A percentile compares a stretch with the other conserved stretches of the same genome.
These are phyloP conservation scores for Cordyceps tenuipes DNA, from an alignment of 2,329 filamentous ascomycete genomes.

Conservation along the genomic window DNA sequence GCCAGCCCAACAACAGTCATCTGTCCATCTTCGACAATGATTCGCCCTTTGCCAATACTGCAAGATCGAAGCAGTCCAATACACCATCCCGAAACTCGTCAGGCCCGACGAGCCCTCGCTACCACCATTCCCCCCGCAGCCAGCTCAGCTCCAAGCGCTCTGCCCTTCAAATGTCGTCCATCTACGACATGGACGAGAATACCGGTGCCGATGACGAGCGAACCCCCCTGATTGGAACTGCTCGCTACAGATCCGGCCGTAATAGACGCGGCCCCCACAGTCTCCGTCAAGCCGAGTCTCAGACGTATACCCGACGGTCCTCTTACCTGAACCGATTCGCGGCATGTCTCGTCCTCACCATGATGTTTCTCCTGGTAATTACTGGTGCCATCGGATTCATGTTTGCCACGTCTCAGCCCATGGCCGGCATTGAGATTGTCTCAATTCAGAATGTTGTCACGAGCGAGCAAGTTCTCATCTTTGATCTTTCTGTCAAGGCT, in stretches of 20 bases:
- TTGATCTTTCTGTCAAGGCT: conserved; percentile 80
- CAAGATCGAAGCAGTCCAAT: conserved; percentile 53
- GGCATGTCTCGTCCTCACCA: conserved; percentile 76
- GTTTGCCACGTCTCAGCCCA: conserved; percentile 82
- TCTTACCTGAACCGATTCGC: conserved; percentile 66
- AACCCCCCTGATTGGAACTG: conserved; percentile 63
- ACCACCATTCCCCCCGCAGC: conserved; percentile 31
- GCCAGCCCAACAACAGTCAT: conserved; percentile 58
- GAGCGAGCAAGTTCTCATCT: conserved; percentile 89
- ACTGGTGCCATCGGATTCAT: conserved; percentile 84
- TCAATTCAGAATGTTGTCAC: conserved; percentile 85
- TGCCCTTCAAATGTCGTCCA: conserved; percentile 51
- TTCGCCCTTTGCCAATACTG: conserved; percentile 64
- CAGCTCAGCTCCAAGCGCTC: conserved; percentile 37
- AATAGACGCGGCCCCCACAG: conserved; percentile 47
- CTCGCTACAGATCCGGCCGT: conserved; percentile 54
- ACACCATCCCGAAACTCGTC: conserved; percentile 51
- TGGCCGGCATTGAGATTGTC: conserved; percentile 68
- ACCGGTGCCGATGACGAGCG: conserved; percentile 77
- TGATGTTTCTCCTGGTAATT: conserved; percentile 73
- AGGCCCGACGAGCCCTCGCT: conserved; percentile 62
- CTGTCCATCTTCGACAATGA: conserved; percentile 68
- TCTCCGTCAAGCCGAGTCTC: conserved; percentile 64
- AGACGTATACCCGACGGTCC: conserved; percentile 54
- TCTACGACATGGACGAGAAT: conserved; percentile 74